phyloP scores from a whole-genome alignment of 805 yeast species.

The Spathaspora sp. region DNA sequence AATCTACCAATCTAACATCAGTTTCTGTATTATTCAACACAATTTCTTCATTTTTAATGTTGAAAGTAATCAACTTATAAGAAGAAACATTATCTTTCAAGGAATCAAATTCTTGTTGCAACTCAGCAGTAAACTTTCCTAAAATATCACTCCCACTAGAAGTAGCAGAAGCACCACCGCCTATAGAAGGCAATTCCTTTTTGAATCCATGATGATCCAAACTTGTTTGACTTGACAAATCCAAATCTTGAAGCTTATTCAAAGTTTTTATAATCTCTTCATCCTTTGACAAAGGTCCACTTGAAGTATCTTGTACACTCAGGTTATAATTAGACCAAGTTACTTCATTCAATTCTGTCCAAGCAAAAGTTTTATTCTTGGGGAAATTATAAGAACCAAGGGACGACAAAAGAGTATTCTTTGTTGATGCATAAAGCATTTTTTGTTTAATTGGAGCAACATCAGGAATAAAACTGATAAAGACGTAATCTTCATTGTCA shows the following conservation, averaged over 20 bases:
- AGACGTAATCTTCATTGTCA: constrained; percentile 30
- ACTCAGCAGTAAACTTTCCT: constrained; percentile 21
- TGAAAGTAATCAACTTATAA: constrained; percentile 42
- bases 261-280: constrained; percentile 52
- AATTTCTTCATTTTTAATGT: constrained; percentile 46
- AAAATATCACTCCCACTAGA: constrained; percentile 12
- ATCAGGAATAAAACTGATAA: constrained; percentile 87
- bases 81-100: constrained; percentile 13
- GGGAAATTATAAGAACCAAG: constrained; percentile 61
- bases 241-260: constrained; percentile 27
- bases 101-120: constrained; percentile 22
- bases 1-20: constrained; percentile 14
- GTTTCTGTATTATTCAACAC: constrained; percentile 17
- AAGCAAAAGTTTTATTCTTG: constrained; percentile 36
- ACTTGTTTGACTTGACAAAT: constrained; percentile 10
- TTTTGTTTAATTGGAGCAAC: constrained; percentile 74
- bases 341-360: constrained; percentile 57
- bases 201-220: constrained; percentile 14
- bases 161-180: neutral
- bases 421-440: constrained; percentile 93
- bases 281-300: constrained; percentile 52
- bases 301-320: constrained; percentile 15
- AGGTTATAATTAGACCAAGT: constrained; percentile 43
- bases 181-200: constrained; percentile 32
- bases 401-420: constrained; percentile 68